phyloP scores from a whole-genome alignment of 1,284 basidiomycete species.

The Leccinum holopus region DNA sequence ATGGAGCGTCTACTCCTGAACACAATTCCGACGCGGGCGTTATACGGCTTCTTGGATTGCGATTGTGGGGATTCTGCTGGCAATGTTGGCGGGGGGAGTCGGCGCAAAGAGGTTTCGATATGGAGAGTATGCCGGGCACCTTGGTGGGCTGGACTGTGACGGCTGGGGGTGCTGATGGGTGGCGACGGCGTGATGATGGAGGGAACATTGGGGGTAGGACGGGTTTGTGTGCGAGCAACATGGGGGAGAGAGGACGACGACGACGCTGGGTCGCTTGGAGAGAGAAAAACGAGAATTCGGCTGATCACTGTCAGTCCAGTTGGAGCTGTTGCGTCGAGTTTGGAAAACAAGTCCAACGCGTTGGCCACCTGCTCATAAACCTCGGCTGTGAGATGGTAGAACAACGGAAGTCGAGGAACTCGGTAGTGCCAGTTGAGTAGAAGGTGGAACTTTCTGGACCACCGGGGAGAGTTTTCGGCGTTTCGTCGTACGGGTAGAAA shows the following conservation, averaged over 20 bases:
- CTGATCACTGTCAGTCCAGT: no score
- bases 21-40: conserved; percentile 26
- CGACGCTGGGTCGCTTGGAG: conserved; percentile 21
- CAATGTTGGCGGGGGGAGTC: conserved; percentile 37
- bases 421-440: conserved; percentile 45
- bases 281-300: conserved; percentile 28
- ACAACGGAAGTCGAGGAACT: conserved; percentile 37
- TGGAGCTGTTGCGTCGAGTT: no score
- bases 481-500: conserved; percentile 40
- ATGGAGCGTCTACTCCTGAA: conserved; percentile 36
- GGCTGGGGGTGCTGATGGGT: conserved; percentile 65
- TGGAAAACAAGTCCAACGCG: no score
- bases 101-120: conserved; percentile 56
- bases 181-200: conserved; percentile 50
- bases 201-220: conserved; percentile 38
- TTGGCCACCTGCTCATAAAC: no score
- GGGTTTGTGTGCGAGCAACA: conserved; percentile 68
- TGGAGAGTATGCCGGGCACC: conserved; percentile 66
- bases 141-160: conserved; percentile 67
- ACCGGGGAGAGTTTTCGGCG: conserved; percentile 40
- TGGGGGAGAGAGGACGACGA: conserved; percentile 18
- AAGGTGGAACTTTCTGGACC: conserved; percentile 33
- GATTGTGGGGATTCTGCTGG: conserved; percentile 22
- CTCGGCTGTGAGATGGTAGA: conserved; percentile 26
- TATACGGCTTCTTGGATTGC: conserved; percentile 25